Evolutionary conservation across 371 early-diverging fungal genomes (phyloP).

Genomic region (Capniomyces stellatus): DNA sequence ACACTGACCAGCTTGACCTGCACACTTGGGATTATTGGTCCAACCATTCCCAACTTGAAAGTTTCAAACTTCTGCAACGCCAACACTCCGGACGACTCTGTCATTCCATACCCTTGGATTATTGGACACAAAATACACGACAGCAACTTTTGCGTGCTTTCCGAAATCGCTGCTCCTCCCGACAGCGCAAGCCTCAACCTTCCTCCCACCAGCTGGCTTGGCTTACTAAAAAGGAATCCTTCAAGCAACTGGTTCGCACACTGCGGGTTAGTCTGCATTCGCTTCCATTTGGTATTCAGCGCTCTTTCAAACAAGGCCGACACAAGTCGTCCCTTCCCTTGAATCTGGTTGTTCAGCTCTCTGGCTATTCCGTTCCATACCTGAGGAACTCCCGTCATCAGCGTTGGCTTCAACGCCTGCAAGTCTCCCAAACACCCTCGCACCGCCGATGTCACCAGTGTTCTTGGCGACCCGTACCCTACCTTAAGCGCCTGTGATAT

Average conservation of each 20-base stretch:
- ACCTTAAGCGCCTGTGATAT: constrained; percentile 59
- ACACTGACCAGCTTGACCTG: constrained; percentile 83
- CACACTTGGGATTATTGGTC: constrained; percentile 61
- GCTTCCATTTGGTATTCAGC: constrained; percentile 52
- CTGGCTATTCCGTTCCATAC: constrained; percentile 88
- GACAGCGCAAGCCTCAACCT: constrained; percentile 68
- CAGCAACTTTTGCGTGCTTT: constrained; percentile 71
- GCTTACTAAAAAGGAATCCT: constrained; percentile 71
- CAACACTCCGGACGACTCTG: constrained; percentile 34
- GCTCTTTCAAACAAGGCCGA: constrained; percentile 59
- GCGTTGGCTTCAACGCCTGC: constrained; percentile 72
- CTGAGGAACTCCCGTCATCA: constrained; percentile 85
- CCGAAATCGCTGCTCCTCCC: constrained; percentile 87
- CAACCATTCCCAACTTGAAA: constrained; percentile 45
- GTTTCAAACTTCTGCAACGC: constrained; percentile 41
- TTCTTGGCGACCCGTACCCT: constrained; percentile 78
- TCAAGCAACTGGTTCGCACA: constrained; percentile 33
- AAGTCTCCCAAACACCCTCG: constrained; percentile 91
- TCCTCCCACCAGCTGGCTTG: constrained; percentile 84
- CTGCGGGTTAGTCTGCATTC: constrained; percentile 17
- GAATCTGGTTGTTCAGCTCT: constrained; percentile 56
- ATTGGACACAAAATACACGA: constrained; percentile 64
- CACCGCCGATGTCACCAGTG: constrained; percentile 75
- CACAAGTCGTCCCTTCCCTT: constrained; percentile 35
- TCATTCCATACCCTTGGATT: constrained; percentile 82